Evolutionary conservation across 1,139 yeast genomes (phyloP), one percentile per base, ranked within the genome.

Genomic region (Protomyces lactucae-debilis): DNA sequence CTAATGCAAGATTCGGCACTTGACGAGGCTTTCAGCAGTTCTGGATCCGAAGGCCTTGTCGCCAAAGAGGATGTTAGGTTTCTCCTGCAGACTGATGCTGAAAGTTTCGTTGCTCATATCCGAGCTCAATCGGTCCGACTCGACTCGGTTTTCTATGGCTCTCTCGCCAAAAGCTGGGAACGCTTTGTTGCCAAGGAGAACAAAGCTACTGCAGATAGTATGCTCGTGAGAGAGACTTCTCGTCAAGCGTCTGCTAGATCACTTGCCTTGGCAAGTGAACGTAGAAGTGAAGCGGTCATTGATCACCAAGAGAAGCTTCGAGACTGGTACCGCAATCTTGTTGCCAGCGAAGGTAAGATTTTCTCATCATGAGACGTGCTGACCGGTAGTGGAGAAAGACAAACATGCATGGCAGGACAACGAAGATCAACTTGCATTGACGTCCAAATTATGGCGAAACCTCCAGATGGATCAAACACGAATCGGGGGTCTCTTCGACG

Each of bases 391-490:
- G 4, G 73, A 78, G 35, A 81, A 80, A 66, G 79, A 77, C 66
- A 79, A 81, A 65, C 77, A 89, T 55, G 78, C 80, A 57, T 72
- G 78, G 1, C 91, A 86, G 69, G 95, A 88, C 71, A 80, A 78
- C 61, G 82, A 81, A 60, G 95, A 87, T 69, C 85, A 83, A 68
- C 72, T 79, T 12, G 77, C 80, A n/a, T 83, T 80, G 67, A 82
- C 79, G 71, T 76, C 80, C 6, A 73, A 82, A 0, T 75, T 76
- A 40, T 86, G 83, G 71, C 78, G 80, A 63, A 72, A 77, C 8
- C 70, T 83, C 65, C 81, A 80, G 66, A 70, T 75, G 18, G 85
- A 82, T 65, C 74, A 77, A 3, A 72, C 73, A 3, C 73, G 85
- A 61, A 72, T 79, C n/a, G 70, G 76, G n/a, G 72, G 69, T 4